Evolutionary conservation across 306 rosid species (phyloP).

Genomic region (Prunus mongolica): DNA sequence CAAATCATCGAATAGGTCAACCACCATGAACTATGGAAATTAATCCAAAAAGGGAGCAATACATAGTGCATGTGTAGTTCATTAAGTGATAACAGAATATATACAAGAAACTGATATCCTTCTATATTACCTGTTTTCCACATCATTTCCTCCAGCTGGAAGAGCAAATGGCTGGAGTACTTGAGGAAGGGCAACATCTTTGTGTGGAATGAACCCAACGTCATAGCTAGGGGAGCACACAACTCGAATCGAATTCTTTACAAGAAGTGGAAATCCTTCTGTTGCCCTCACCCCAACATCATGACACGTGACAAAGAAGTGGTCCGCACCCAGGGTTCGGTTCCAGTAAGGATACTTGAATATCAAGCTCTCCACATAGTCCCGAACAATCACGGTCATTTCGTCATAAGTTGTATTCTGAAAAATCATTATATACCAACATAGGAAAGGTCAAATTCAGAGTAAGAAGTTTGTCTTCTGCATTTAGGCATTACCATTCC

Average conservation of each 20-base stretch:
- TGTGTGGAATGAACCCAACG: constrained; percentile 96
- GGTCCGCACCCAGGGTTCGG: constrained; percentile 95
- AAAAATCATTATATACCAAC: constrained; percentile 32
- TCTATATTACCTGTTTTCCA: constrained; percentile 66
- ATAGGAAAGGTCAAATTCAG: constrained; percentile 12
- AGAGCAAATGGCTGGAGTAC: constrained; percentile 96
- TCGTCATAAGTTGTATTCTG: constrained; percentile 93
- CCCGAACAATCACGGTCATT: constrained; percentile 86
- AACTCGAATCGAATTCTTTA: constrained; percentile 90
- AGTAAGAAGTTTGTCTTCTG: background rate
- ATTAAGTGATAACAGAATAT: background rate
- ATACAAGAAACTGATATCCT: background rate
- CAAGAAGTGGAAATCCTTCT: constrained; percentile 79
- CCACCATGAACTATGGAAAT: background rate
- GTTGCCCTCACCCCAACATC: constrained; percentile 97
- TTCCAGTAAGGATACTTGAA: constrained; percentile 98
- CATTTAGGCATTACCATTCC: background rate
- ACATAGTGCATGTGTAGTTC: background rate
- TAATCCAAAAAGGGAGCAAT: background rate
- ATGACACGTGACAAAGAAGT: constrained; percentile 94
- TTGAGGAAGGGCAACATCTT: constrained; percentile 96
- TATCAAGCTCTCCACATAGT: constrained; percentile 80
- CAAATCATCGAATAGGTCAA: background rate
- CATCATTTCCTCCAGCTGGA: constrained; percentile 91
- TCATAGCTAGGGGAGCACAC: constrained; percentile 98